Evolutionary conservation across 495 filamentous ascomycete genomes (phyloP), one percentile per base, ranked within the genome.

Genomic region (Tuber borchii): DNA sequence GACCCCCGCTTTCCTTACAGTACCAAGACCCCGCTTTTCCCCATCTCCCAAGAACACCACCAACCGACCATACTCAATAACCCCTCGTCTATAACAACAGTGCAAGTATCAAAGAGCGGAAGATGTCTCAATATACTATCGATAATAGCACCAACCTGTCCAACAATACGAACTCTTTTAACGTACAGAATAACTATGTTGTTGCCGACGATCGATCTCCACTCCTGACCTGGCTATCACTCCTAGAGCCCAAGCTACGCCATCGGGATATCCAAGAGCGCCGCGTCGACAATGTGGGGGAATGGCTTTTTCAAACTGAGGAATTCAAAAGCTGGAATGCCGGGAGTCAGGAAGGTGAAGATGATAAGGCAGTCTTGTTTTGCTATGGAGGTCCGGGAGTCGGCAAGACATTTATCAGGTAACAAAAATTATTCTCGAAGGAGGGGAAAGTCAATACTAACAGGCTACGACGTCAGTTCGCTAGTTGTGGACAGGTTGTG

Each of bases 381-480:
- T 61, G 51, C 8, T 61, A 61, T 14, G 51, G 51, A 4, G n/a
- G 26, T 14, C 51, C 51, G 6, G 51, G 51, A 2, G 51, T 61
- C 10, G 51, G 51, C 51, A 61, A 61, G n/a, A 61, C 51, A n/a
- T 61, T 61, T 22, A 61, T 61, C 51, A 61, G 51, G 51, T 61
- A 61, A 14, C 8, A 14, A 4, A 2, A n/a, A 14, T 26, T 26
- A n/a, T 14, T 26, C 22, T 26, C 22, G 19, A 22, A 1, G 48
- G 9, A 56, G 48, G 12, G 8, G 45, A 20, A 48, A 20, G 51
- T 1, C 51, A 14, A 2, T 4, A 8, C 51, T 61, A 61, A 61
- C 9, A 26, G 2, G n/a, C 51, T 10, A n/a, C 26, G 51, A 61
- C 26, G 8, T 4, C 10, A 61, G 51, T 14, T 26, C 51, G 9